A percentile compares a stretch with the other conserved stretches of the same genome.
Conservation (phyloP, 495 filamentous ascomycete species). For the Daldinia childiae region DNA sequence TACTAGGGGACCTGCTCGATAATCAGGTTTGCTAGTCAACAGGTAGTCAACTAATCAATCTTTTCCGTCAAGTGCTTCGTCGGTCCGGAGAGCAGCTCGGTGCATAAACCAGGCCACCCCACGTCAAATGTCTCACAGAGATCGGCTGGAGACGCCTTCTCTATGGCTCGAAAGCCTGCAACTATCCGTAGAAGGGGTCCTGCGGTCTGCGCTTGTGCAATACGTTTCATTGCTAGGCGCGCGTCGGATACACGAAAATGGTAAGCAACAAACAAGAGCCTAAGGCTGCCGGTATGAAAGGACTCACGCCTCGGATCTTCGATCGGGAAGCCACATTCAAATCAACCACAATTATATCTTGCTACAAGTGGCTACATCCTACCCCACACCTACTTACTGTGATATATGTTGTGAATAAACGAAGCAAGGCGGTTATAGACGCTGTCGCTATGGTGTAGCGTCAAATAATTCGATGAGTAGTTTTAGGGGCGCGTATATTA, state of each 20-base stretch:
- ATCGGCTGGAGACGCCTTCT: constrained; percentile 34
- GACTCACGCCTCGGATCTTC: constrained; percentile 31
- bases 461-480: constrained; percentile 16
- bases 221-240: constrained; percentile 38
- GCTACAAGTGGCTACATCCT: constrained; percentile 1
- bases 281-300: constrained; percentile 9
- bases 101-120: constrained; percentile 32
- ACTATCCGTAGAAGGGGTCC: constrained; percentile 33
- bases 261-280: constrained; percentile 32
- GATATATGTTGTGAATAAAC: not conserved
- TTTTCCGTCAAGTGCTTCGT: constrained; percentile 19
- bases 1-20: constrained; percentile 23
- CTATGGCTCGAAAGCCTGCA: constrained; percentile 40
- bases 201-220: constrained; percentile 20
- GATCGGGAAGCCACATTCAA: constrained; percentile 33
- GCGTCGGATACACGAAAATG: constrained; percentile 32
- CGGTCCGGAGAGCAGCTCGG: constrained; percentile 21
- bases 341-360: constrained; percentile 19
- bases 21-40: constrained; percentile 27
- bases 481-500: constrained; percentile 30
- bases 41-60: constrained; percentile 9
- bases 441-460: constrained; percentile 12
- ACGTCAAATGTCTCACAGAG: constrained; percentile 39
- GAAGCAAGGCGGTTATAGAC: constrained; percentile 5
- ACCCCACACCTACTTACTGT: constrained; percentile 3